Conservation (phyloP, 2,329 filamentous ascomycete genomes). For the Colletotrichum melonis region DNA sequence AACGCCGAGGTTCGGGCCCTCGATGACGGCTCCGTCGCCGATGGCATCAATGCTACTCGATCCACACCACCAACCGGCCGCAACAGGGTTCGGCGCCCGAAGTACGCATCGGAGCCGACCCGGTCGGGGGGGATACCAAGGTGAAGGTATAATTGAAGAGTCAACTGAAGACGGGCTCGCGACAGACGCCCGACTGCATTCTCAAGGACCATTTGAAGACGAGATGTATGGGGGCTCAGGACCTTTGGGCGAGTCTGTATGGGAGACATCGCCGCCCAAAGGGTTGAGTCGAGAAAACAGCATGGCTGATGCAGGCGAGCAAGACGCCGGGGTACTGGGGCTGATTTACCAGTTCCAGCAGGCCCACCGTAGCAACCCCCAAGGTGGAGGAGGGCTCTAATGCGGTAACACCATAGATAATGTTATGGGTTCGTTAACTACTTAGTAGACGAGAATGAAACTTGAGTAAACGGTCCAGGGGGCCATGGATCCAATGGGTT, state of each 20-base stretch:
- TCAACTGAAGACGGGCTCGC: conserved; percentile 58
- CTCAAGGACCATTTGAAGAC: conserved; percentile 70
- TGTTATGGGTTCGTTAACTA: neutral
- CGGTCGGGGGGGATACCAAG: conserved; percentile 57
- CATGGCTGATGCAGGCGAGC: conserved; percentile 55
- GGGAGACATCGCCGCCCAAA: conserved; percentile 67
- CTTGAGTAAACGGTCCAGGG: neutral
- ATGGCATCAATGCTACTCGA: conserved; percentile 81
- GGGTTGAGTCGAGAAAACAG: conserved; percentile 65
- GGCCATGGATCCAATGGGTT: neutral
- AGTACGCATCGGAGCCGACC: conserved; percentile 60
- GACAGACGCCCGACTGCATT: conserved; percentile 50
- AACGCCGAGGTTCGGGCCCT: conserved; percentile 57
- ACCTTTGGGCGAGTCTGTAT: conserved; percentile 67
- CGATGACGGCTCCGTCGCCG: conserved; percentile 67
- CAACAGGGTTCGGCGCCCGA: conserved; percentile 56
- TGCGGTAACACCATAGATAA: neutral
- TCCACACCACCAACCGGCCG: conserved; percentile 77
- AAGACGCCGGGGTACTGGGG: conserved; percentile 66
- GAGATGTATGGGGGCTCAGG: conserved; percentile 63
- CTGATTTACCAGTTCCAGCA: conserved; percentile 70
- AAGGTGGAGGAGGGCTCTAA: conserved; percentile 44
- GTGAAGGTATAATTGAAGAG: conserved; percentile 68
- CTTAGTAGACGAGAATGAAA: neutral
- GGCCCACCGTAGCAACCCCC: conserved; percentile 62